A percentile compares a stretch with the other conserved stretches of the same genome.
phyloP scores from a whole-genome alignment of 169 alveolate genomes.

The Babesia caballi region DNA sequence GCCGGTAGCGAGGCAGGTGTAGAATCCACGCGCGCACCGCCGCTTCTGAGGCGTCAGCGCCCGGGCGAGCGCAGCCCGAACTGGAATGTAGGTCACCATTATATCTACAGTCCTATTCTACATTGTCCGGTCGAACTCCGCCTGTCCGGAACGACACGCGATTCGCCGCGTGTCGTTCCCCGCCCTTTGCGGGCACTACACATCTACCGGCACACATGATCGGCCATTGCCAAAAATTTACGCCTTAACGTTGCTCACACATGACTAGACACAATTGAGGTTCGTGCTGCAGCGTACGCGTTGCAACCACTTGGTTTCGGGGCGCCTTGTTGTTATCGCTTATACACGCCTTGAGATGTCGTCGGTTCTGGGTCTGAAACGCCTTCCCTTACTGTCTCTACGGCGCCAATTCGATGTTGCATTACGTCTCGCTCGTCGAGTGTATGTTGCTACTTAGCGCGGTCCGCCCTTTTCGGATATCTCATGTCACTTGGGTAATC shows the following conservation, averaged over 20 bases:
- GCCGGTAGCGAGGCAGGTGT: neutral
- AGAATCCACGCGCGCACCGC: conserved; percentile 16
- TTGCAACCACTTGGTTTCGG: no score
- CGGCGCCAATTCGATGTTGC: no score
- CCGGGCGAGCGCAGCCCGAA: neutral
- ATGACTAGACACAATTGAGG: no score
- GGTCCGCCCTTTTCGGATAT: neutral
- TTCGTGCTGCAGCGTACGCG: no score
- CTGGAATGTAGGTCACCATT: neutral
- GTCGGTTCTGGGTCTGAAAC: no score
- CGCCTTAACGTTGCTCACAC: no score
- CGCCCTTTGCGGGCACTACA: neutral
- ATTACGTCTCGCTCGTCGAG: neutral
- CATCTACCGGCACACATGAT: neutral
- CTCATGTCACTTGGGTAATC: neutral
- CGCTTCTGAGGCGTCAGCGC: conserved; percentile 1
- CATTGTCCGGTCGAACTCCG: neutral
- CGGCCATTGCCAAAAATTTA: no score
- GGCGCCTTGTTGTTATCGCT: no score
- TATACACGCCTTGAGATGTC: no score
- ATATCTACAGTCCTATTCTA: neutral
- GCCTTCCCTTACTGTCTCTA: no score
- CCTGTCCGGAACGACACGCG: no score
- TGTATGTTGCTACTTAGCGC: neutral
- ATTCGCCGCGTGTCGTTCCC: no score